A percentile compares a stretch with the other conserved stretches of the same genome.
Conservation (phyloP, 2,329 filamentous ascomycete species). For the Diplodia scrobiculata region DNA sequence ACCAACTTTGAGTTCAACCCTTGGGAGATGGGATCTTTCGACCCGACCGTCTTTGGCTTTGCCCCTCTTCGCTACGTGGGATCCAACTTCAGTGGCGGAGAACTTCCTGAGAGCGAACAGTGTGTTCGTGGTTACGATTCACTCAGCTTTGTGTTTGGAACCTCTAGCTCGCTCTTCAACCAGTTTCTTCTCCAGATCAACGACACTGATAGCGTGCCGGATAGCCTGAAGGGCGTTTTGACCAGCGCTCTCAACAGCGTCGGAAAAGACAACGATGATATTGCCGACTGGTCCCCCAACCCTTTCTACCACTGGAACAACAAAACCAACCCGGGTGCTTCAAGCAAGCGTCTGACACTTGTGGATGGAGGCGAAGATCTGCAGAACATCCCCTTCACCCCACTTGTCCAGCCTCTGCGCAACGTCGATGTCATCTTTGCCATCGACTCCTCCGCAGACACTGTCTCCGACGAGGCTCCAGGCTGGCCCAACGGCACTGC, state of each 20-base stretch:
- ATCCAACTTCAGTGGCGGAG: conserved; percentile 68
- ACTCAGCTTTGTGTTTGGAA: conserved; percentile 80
- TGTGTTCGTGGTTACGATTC: conserved; percentile 84
- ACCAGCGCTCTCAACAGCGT: conserved; percentile 57
- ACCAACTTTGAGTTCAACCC: conserved; percentile 79
- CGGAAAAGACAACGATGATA: conserved; percentile 64
- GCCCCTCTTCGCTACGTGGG: conserved; percentile 71
- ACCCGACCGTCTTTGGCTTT: conserved; percentile 72
- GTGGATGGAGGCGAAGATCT: conserved; percentile 78
- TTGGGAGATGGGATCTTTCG: conserved; percentile 76
- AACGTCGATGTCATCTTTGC: conserved; percentile 79
- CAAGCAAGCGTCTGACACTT: conserved; percentile 61
- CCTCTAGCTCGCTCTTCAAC: conserved; percentile 83
- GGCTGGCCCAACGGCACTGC: conserved; percentile 78
- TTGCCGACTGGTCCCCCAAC: conserved; percentile 73
- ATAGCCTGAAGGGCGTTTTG: conserved; percentile 57
- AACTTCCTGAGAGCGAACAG: conserved; percentile 55
- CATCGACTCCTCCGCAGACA: conserved; percentile 76
- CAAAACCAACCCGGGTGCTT: conserved; percentile 60
- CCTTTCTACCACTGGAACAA: conserved; percentile 71
- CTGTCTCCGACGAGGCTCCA: conserved; percentile 44
- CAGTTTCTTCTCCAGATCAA: conserved; percentile 69
- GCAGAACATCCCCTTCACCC: conserved; percentile 78
- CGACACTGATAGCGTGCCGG: conserved; percentile 51
- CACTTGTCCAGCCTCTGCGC: conserved; percentile 72